Evolutionary conservation across 2,329 filamentous ascomycete genomes (phyloP).

Genomic region (Aspergillus melleus): DNA sequence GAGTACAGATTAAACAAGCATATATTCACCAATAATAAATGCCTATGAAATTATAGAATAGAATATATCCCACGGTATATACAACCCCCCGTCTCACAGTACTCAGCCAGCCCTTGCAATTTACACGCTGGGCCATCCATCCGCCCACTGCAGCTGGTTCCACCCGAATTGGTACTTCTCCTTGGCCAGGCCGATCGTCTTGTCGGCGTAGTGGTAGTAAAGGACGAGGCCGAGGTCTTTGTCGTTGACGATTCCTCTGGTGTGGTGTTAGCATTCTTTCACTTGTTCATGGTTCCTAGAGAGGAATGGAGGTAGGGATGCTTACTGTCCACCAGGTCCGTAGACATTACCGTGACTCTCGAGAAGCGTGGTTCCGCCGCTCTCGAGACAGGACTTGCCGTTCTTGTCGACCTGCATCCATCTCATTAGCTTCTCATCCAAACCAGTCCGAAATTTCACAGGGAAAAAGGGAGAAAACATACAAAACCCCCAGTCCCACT

Average conservation of each 20-base stretch:
- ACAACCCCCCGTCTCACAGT: slow-evolving; percentile 22
- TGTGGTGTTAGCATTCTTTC: neutral
- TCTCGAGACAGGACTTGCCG: slow-evolving; percentile 54
- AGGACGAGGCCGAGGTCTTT: slow-evolving; percentile 53
- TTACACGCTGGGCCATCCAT: slow-evolving; percentile 44
- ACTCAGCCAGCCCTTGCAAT: neutral
- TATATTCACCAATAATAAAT: neutral
- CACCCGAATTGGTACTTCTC: slow-evolving; percentile 49
- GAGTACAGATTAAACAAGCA: neutral
- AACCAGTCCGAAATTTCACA: neutral
- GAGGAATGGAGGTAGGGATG: neutral
- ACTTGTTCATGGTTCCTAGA: too few species aligned
- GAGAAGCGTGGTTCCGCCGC: slow-evolving; percentile 63
- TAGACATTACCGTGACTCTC: slow-evolving; percentile 62
- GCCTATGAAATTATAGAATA: neutral
- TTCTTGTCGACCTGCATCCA: slow-evolving; percentile 49
- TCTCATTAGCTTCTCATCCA: neutral
- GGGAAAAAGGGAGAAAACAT: slow-evolving; percentile 3
- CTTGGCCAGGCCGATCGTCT: slow-evolving; percentile 51
- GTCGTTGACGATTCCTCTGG: slow-evolving; percentile 33
- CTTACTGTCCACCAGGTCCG: slow-evolving; percentile 63
- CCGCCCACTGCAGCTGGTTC: slow-evolving; percentile 46
- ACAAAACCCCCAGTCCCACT: slow-evolving; percentile 56
- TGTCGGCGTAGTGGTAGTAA: slow-evolving; percentile 65
- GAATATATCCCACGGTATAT: neutral